Percentiles rank a stretch among this genome's conserved stretches.
These are phyloP conservation scores for Pseudocohnilembus persalinus DNA, from an alignment of 169 alveolate genomes.

Conservation along the genomic window DNA sequence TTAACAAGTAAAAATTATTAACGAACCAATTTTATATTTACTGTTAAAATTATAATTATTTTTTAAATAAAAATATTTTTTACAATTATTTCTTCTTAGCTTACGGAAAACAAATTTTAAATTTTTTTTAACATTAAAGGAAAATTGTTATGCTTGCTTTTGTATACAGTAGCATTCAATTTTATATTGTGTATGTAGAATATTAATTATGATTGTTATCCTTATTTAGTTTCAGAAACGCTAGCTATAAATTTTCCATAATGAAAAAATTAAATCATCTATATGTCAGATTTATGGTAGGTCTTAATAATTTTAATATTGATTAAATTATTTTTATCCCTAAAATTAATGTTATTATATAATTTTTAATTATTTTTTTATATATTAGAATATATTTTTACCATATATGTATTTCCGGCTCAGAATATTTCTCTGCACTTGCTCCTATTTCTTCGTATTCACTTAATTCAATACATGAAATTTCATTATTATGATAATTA, in stretches of 20 bases:
- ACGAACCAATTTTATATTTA: background rate
- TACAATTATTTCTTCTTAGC: too few relatives aligned
- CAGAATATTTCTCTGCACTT: background rate
- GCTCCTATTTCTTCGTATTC: background rate
- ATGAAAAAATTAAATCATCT: too few relatives aligned
- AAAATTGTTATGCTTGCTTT: background rate
- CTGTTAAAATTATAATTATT: too few relatives aligned
- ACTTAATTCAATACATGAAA: background rate
- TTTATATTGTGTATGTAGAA: background rate
- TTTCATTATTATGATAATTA: background rate
- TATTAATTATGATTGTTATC: too few relatives aligned
- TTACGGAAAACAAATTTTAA: background rate
- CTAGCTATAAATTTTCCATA: background rate
- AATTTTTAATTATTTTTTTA: too few relatives aligned
- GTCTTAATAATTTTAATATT: background rate
- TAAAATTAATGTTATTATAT: too few relatives aligned
- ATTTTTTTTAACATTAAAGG: background rate
- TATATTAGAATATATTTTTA: too few relatives aligned
- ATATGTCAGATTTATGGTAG: background rate
- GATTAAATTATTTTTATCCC: background rate
- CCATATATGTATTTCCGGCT: background rate
- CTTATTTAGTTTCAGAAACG: background rate
- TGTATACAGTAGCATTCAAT: background rate
- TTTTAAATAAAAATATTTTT: too few relatives aligned
- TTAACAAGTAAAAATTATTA: too few relatives aligned